Conservation (phyloP, 805 yeast genomes). For the Ogataea dorogensis region DNA sequence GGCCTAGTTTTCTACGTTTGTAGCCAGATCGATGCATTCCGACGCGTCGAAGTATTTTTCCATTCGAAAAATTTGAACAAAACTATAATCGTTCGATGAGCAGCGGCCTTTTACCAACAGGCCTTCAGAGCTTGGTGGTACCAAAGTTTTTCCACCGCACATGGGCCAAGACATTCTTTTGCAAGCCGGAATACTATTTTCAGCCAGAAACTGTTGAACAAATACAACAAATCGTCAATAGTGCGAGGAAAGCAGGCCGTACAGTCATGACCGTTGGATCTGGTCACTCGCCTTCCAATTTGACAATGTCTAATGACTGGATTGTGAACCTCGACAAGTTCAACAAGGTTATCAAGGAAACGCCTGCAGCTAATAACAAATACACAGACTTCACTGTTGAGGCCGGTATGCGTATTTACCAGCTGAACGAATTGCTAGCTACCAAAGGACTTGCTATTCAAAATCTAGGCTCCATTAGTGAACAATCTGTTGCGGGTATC, state of each 20-base stretch:
- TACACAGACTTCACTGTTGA: slow-evolving; percentile 92
- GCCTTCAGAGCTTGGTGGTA: slow-evolving; percentile 33
- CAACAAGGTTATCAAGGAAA: slow-evolving; percentile 46
- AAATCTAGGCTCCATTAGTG: slow-evolving; percentile 89
- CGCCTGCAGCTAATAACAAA: slow-evolving; percentile 52
- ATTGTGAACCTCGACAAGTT: slow-evolving; percentile 79
- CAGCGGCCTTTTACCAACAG: slow-evolving; percentile 23
- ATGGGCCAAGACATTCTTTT: slow-evolving; percentile 89
- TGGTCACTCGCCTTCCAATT: slow-evolving; percentile 91
- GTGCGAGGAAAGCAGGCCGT: slow-evolving; percentile 57
- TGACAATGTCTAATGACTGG: slow-evolving; percentile 89
- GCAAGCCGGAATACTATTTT: slow-evolving; percentile 73
- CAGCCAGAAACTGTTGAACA: slow-evolving; percentile 76
- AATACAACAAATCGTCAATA: slow-evolving; percentile 60
- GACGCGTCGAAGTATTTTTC: slow-evolving; percentile 13
- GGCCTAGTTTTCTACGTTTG: slow-evolving; percentile 1
- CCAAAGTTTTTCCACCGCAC: slow-evolving; percentile 53
- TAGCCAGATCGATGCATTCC: background rate
- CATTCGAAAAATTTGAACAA: background rate
- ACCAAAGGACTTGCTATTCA: slow-evolving; percentile 74
- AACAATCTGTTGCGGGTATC: slow-evolving; percentile 92
- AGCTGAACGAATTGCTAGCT: slow-evolving; percentile 67
- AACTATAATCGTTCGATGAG: slow-evolving; percentile 4
- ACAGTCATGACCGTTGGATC: slow-evolving; percentile 86
- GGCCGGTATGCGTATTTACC: slow-evolving; percentile 81